Evolutionary conservation across 1,284 basidiomycete genomes (phyloP).

Genomic region (Tilletia caries): DNA sequence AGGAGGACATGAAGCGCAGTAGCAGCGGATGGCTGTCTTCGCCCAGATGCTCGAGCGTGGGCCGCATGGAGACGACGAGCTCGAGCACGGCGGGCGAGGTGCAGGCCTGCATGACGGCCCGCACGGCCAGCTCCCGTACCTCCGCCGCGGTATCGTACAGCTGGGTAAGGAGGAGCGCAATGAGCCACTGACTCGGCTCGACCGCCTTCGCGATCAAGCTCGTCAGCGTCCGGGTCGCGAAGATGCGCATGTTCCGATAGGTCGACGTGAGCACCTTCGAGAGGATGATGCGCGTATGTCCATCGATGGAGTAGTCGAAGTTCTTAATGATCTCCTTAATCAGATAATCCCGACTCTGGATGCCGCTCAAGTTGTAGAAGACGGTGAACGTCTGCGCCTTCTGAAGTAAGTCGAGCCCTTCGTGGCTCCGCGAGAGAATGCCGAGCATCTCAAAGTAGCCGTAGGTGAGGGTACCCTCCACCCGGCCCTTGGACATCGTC

Average conservation of each 20-base stretch:
- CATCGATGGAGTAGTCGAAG: slow-evolving; percentile 62
- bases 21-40: slow-evolving; percentile 84
- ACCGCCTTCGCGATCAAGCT: slow-evolving; percentile 34
- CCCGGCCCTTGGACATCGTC: slow-evolving; percentile 77
- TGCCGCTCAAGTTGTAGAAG: slow-evolving; percentile 87
- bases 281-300: slow-evolving; percentile 62
- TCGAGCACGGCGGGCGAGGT: slow-evolving; percentile 77
- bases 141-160: slow-evolving; percentile 86
- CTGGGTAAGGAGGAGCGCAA: slow-evolving; percentile 77
- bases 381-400: slow-evolving; percentile 89
- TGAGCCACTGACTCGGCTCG: slow-evolving; percentile 41
- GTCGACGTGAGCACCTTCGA: slow-evolving; percentile 77
- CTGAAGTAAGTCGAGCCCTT: slow-evolving; percentile 84
- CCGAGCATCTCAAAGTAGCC: slow-evolving; percentile 97
- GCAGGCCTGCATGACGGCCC: slow-evolving; percentile 84
- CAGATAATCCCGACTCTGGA: slow-evolving; percentile 84
- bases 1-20: slow-evolving; percentile 85
- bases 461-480: slow-evolving; percentile 77
- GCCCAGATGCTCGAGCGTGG: slow-evolving; percentile 88
- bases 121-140: slow-evolving; percentile 83
- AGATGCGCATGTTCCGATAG: slow-evolving; percentile 61
- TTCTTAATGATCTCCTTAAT: slow-evolving; percentile 86
- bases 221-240: slow-evolving; percentile 85
- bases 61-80: slow-evolving; percentile 88
- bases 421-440: slow-evolving; percentile 75